These are phyloP conservation scores for Rhizopus stolonifer DNA, from an alignment of 371 early-diverging fungal species.

Conservation along the genomic window DNA sequence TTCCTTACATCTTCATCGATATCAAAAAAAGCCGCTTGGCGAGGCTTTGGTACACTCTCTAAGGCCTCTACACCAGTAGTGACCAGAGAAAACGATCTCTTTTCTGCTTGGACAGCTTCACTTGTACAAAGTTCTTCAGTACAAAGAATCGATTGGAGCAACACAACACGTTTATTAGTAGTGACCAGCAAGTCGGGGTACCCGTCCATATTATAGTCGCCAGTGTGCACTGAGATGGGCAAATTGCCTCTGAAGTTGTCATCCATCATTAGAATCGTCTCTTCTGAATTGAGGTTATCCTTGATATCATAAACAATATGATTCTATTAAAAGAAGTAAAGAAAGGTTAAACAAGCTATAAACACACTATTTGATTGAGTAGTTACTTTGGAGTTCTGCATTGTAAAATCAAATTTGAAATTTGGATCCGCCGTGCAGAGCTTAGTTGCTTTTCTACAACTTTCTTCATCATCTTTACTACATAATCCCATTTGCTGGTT, in stretches of 20 bases:
- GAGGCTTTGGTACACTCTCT: conserved; percentile 43
- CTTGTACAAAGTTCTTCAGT: conserved; percentile 40
- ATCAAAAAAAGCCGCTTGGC: conserved; percentile 79
- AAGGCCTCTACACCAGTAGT: conserved; percentile 61
- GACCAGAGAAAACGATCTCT: conserved; percentile 62
- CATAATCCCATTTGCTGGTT: conserved; percentile 86
- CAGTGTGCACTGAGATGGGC: conserved; percentile 60
- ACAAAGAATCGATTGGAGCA: conserved; percentile 67
- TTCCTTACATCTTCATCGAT: conserved; percentile 80
- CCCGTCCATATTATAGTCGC: conserved; percentile 90
- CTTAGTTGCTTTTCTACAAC: conserved; percentile 63
- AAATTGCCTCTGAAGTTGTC: conserved; percentile 53
- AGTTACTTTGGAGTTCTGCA: conserved; percentile 43
- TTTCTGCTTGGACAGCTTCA: conserved; percentile 35
- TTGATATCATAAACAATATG: conserved; percentile 51
- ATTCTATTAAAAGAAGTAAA: conserved; percentile 22
- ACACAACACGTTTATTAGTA: conserved; percentile 41
- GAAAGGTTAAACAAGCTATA: neutral
- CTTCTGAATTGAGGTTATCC: conserved; percentile 44
- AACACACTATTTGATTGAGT: neutral
- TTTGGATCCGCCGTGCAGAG: conserved; percentile 75
- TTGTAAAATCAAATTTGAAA: conserved; percentile 66
- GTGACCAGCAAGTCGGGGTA: conserved; percentile 85
- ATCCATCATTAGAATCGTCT: conserved; percentile 47
- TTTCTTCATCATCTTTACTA: conserved; percentile 35